Percentiles rank a stretch among this genome's conserved stretches.
These are phyloP conservation scores for Eucalyptus regnans DNA, from an alignment of 345 rosid genomes.

Conservation along the genomic window DNA sequence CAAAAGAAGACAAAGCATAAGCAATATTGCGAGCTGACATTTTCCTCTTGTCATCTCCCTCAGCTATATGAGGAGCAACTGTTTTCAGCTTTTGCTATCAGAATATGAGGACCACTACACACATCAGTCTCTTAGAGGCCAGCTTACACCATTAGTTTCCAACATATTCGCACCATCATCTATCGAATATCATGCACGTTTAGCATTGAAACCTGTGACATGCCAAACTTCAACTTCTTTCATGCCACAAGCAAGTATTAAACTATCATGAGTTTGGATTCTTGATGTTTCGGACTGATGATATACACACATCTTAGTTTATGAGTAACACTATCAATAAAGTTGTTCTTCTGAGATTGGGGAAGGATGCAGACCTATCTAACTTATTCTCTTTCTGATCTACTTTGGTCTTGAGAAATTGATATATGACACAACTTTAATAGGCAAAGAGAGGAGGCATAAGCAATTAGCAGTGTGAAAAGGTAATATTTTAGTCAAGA, in stretches of 20 bases:
- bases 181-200: background rate
- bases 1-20: background rate
- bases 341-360: background rate
- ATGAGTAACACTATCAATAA: background rate
- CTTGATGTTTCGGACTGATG: background rate
- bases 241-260: background rate
- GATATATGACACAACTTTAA: background rate
- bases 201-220: background rate
- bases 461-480: background rate
- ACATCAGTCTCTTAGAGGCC: background rate
- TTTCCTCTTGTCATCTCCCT: background rate
- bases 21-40: background rate
- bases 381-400: background rate
- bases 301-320: background rate
- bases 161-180: background rate
- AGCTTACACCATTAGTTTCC: background rate
- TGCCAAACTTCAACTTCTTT: background rate
- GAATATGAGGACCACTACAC: background rate
- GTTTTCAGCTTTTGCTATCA: background rate
- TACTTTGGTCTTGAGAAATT: background rate
- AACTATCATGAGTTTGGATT: background rate
- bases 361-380: background rate
- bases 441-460: background rate
- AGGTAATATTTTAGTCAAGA: background rate
- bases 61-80: background rate